These are phyloP conservation scores for Adansonia digitata DNA, from an alignment of 345 rosid genomes.

Conservation along the genomic window DNA sequence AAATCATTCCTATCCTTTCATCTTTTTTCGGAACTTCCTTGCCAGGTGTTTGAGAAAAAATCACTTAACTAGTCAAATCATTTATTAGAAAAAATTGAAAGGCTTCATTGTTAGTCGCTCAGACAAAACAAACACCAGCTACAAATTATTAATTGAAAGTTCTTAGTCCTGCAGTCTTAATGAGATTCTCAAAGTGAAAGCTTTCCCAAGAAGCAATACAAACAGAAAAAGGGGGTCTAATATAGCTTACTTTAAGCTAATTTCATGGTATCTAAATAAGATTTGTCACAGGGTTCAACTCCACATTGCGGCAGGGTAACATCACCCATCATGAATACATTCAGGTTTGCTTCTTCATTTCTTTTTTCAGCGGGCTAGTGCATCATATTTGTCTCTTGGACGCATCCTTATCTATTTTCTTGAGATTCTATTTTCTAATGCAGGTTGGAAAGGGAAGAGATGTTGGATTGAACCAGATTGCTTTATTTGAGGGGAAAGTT, in stretches of 20 bases:
- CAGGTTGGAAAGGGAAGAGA: slow-evolving; percentile 99
- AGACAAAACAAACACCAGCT: background rate
- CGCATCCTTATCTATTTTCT: slow-evolving; percentile 13
- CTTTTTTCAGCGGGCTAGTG: background rate
- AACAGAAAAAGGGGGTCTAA: background rate
- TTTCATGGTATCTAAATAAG: slow-evolving; percentile 2
- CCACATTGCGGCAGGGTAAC: slow-evolving; percentile 96
- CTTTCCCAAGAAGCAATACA: background rate
- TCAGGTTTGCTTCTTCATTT: slow-evolving; percentile 48
- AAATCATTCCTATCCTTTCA: no score
- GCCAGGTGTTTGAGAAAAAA: background rate
- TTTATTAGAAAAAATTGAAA: no score
- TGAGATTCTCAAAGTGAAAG: background rate
- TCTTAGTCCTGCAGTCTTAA: background rate
- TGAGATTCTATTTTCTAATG: slow-evolving; percentile 11
- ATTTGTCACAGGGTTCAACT: slow-evolving; percentile 77
- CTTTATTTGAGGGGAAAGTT: slow-evolving; percentile 96
- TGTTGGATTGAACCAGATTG: slow-evolving; percentile 98
- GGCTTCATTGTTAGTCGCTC: no score
- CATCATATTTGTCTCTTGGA: background rate
- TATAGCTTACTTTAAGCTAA: background rate
- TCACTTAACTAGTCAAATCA: background rate
- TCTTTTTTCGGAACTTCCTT: background rate
- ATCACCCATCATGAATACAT: slow-evolving; percentile 95
- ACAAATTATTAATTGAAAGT: background rate